Conservation (phyloP, 352 stramenopile species). For the Halophytophthora polymorphica region DNA sequence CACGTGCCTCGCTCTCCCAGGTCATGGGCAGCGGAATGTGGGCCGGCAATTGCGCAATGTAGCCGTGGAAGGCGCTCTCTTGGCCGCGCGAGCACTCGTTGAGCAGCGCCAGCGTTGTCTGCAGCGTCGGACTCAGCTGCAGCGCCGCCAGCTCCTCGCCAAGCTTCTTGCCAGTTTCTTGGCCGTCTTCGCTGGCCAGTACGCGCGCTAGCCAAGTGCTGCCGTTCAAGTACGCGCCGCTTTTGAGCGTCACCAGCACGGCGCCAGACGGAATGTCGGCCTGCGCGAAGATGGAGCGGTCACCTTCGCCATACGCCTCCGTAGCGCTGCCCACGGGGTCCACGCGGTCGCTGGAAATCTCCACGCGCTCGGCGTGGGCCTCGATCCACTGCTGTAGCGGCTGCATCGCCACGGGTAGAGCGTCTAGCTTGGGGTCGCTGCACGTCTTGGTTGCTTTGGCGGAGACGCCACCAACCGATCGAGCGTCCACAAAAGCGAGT, state of each 20-base stretch:
- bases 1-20: slow-evolving; percentile 28
- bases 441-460: no score
- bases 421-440: no score
- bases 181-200: slow-evolving; percentile 8
- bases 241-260: slow-evolving; percentile 39
- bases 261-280: slow-evolving; percentile 23
- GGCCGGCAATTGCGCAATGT: slow-evolving; percentile 56
- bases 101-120: slow-evolving; percentile 47
- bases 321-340: slow-evolving; percentile 32
- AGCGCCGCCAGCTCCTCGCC: slow-evolving; percentile 18
- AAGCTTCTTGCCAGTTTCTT: slow-evolving; percentile 17
- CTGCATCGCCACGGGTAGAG: slow-evolving; percentile 2
- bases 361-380: slow-evolving; percentile 24
- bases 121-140: slow-evolving; percentile 44
- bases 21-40: slow-evolving; percentile 46
- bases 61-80: slow-evolving; percentile 47
- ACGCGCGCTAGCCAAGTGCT: slow-evolving; percentile 36
- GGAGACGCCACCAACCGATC: no score
- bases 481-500: no score
- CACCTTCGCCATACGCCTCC: slow-evolving; percentile 23
- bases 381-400: slow-evolving; percentile 41
- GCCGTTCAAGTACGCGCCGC: slow-evolving; percentile 45
- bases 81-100: slow-evolving; percentile 30
- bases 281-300: slow-evolving; percentile 52
- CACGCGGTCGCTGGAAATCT: slow-evolving; percentile 28